Percentiles rank a stretch among this genome's conserved stretches.
Evolutionary conservation across 2,329 filamentous ascomycete species (phyloP).

Genomic region (Paraphaeosphaeria minitans): DNA sequence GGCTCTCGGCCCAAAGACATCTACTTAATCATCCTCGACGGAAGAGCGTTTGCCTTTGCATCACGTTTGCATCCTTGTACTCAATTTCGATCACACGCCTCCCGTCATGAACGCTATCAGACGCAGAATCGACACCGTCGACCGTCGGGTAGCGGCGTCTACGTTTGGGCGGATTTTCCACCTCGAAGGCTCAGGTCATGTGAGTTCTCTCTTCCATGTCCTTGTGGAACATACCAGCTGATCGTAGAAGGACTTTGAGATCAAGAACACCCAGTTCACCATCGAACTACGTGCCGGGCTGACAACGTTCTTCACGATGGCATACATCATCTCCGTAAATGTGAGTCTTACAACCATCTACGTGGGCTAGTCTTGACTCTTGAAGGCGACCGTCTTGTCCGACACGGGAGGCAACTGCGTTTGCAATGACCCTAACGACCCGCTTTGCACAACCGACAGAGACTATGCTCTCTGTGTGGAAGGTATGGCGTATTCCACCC

Average conservation of each 20-base stretch:
- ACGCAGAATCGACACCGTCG: constrained; percentile 25
- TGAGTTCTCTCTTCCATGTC: constrained; percentile 52
- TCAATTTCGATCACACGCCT: background rate
- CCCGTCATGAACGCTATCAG: constrained; percentile 33
- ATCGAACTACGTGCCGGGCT: constrained; percentile 83
- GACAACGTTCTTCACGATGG: constrained; percentile 66
- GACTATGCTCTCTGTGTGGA: constrained; percentile 66
- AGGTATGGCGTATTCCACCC: constrained; percentile 24
- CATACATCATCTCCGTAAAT: constrained; percentile 41
- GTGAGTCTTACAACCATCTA: constrained; percentile 15
- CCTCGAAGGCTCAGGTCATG: constrained; percentile 82
- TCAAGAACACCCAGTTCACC: constrained; percentile 77
- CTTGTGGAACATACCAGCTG: constrained; percentile 11
- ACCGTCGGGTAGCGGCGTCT: constrained; percentile 35
- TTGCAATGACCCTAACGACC: constrained; percentile 56
- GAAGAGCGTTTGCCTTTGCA: background rate
- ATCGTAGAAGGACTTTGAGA: constrained; percentile 64
- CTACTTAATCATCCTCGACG: constrained; percentile 4
- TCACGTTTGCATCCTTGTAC: background rate
- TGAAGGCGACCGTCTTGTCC: constrained; percentile 45
- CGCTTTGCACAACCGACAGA: constrained; percentile 60
- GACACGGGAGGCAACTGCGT: constrained; percentile 76
- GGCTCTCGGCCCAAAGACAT: background rate
- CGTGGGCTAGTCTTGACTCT: constrained; percentile 16
- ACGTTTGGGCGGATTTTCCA: constrained; percentile 62